Percentiles rank a stretch among this genome's conserved stretches.
Conservation (phyloP, 2,329 filamentous ascomycete genomes). For the Clonostachys chloroleuca region DNA sequence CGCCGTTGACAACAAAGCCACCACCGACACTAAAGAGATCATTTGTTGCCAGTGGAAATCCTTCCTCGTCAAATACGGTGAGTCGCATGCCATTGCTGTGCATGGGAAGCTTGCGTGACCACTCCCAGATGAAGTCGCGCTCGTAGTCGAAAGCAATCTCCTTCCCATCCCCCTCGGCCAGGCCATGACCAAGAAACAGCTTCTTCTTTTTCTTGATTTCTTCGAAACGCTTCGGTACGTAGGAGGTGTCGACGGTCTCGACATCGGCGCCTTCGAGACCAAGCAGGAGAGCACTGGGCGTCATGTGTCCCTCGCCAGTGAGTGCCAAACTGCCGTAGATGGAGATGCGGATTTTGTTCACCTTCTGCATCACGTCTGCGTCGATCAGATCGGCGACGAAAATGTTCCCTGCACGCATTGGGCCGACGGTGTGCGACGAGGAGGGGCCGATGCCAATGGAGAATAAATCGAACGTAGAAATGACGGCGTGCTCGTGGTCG, state of each 20-base stretch:
- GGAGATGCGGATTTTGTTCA: slow-evolving; percentile 40
- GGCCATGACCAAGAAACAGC: slow-evolving; percentile 34
- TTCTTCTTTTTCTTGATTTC: slow-evolving; percentile 40
- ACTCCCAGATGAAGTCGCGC: slow-evolving; percentile 44
- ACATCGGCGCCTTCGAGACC: slow-evolving; percentile 45
- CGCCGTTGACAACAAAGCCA: slow-evolving; percentile 47
- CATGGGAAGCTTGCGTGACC: slow-evolving; percentile 43
- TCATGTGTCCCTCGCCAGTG: slow-evolving; percentile 48
- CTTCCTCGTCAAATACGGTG: slow-evolving; percentile 41
- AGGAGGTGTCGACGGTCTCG: slow-evolving; percentile 41
- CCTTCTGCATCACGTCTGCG: slow-evolving; percentile 35
- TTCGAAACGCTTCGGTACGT: slow-evolving; percentile 38
- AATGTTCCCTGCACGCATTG: slow-evolving; percentile 47
- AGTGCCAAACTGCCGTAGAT: slow-evolving; percentile 46
- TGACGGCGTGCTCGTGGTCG: slow-evolving; percentile 45
- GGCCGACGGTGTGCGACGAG: slow-evolving; percentile 45
- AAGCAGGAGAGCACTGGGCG: slow-evolving; percentile 40
- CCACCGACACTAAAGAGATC: slow-evolving; percentile 47
- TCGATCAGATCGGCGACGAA: slow-evolving; percentile 42
- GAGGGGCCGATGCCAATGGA: slow-evolving; percentile 47
- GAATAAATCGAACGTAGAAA: slow-evolving; percentile 46
- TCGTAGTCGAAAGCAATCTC: slow-evolving; percentile 45
- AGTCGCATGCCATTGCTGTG: slow-evolving; percentile 50
- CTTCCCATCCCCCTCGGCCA: slow-evolving; percentile 30
- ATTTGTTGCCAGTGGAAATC: slow-evolving; percentile 40